Base-by-base conservation (phyloP, 208 protist species). In the Wallacemonas rigidus region DNA sequence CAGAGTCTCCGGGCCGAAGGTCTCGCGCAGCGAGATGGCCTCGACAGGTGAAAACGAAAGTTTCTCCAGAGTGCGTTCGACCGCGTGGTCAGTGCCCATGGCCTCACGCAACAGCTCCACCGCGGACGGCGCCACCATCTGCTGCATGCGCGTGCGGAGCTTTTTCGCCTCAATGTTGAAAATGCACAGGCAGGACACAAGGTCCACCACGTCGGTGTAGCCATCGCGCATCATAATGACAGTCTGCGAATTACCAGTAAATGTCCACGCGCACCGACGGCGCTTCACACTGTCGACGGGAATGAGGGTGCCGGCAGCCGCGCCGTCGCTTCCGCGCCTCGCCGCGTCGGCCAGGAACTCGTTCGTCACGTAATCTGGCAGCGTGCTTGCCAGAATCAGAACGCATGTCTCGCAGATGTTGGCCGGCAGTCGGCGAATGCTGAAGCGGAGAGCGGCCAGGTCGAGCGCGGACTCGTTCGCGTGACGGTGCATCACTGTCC, bases 131-230 rank as follows among this genome's bases (percentile, higher is more conserved):
- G 86, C 83, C 26, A 86, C 85, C n/a, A 92, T 79, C 62, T 89
- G 81, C 69, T 84, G 78, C 55, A 95, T 75, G 11, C 86, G 84
- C 17, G 74, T 67, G 38, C 88, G 77, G 17, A 95, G 77, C 74
- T 95, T 95, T 51, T 78, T 71, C 1, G 83, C 75, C 71, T 96
- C 91, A 26, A 96, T 76, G 63, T 79, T 84, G 67, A 92, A 85
- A 53, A 96, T 90, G 68, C 87, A 93, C 36, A 96, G 65, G 69
- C 85, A 91, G 15, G 87, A 90, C 56, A 95, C 79, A 71, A 96
- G 93, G 68, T 96, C 91, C 36, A 96, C 81, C 17, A 91, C 81
- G 74, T 96, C 91, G 1, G 91, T 94, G 82, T 88, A 92, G 44
- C 83, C 82, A 76, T 96, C 91, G 8, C 91, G 85, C 76, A 93